Evolutionary conservation across 768 basidiomycete species (phyloP), one percentile per base, ranked within the genome.

Genomic region (Suillus paluster): DNA sequence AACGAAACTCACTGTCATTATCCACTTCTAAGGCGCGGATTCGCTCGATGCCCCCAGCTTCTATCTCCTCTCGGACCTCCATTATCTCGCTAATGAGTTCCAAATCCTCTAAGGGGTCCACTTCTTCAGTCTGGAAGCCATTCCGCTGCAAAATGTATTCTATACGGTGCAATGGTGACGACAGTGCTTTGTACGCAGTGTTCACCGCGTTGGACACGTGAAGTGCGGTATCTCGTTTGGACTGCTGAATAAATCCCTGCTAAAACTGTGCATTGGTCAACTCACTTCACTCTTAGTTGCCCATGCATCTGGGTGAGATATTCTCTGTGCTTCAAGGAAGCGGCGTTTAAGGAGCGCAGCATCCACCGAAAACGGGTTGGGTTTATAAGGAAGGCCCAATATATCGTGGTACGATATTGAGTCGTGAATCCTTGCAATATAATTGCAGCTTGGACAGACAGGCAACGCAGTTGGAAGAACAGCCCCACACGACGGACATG

Each of bases 271-370:
- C 54, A 21, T 49, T 58, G 36, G 38, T n/a, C 63, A 50, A 62
- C 75, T 58, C 65, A 90, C 91, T 63, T 83, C 74, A 60, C 86
- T 86, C 69, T 84, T 82, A 34, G 86, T 83, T 38, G 87, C 83
- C 90, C 92, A 97, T 14, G 87, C 81, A 72, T 98, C 95, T 0
- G 95, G 95, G 78, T 98, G 95, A 57, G 92, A 87, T 23, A 85
- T 77, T 23, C 86, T 81, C 70, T 97, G 95, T 4, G 90, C 85
- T 50, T 83, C 77, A 38, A 90, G 78, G 72, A 94, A 96, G 33
- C 83, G 81, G 39, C 79, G 77, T 72, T 86, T 89, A 62, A 97
- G 76, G 21, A 81, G 77, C 1, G 75, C 68, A 17, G 82, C 68
- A 70, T 95, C 87, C 46, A 98, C 75, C 17, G 80, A 73, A 75